Percentiles rank a stretch among this genome's conserved stretches.
Evolutionary conservation across 352 stramenopile species (phyloP).

Genomic region (Phytophthora citricola): DNA sequence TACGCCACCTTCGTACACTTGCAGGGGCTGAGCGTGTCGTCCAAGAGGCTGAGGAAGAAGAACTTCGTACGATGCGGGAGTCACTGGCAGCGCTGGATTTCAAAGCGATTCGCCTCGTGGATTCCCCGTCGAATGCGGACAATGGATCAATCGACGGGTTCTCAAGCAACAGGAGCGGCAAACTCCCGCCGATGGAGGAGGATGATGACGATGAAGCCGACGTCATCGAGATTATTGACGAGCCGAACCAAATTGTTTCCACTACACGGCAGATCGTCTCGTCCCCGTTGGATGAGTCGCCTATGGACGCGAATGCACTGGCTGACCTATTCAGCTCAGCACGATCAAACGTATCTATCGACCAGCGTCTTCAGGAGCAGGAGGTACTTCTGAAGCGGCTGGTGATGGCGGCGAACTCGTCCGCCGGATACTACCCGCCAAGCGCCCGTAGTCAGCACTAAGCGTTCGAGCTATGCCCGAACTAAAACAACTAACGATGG

Average conservation of each 20-base stretch:
- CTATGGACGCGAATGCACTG: conserved; percentile 11
- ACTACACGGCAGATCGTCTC: conserved; percentile 40
- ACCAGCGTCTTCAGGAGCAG: conserved; percentile 47
- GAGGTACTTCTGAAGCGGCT: conserved; percentile 40
- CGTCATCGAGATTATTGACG: conserved; percentile 32
- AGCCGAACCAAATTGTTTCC: conserved; percentile 30
- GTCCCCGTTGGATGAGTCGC: conserved; percentile 31
- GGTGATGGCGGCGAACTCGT: conserved; percentile 46
- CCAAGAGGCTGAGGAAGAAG: conserved; percentile 39
- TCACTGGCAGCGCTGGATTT: conserved; percentile 42
- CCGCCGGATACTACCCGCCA: conserved; percentile 35
- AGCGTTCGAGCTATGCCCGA: conserved; percentile 13
- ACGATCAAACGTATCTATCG: conserved; percentile 34
- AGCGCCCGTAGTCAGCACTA: conserved; percentile 30
- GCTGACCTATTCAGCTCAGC: conserved; percentile 32
- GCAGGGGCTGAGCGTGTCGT: conserved; percentile 44
- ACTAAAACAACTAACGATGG: conserved; percentile 35
- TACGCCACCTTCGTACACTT: conserved; percentile 46
- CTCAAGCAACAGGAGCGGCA: conserved; percentile 24
- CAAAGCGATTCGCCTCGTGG: conserved; percentile 27
- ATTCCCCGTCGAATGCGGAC: conserved; percentile 18
- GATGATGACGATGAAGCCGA: conserved; percentile 34
- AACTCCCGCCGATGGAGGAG: conserved; percentile 37
- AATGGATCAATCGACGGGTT: conserved; percentile 13
- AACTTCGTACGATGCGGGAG: conserved; percentile 40